Evolutionary conservation across 2,329 filamentous ascomycete species (phyloP).

Genomic region (Epichloe brachyelytri): DNA sequence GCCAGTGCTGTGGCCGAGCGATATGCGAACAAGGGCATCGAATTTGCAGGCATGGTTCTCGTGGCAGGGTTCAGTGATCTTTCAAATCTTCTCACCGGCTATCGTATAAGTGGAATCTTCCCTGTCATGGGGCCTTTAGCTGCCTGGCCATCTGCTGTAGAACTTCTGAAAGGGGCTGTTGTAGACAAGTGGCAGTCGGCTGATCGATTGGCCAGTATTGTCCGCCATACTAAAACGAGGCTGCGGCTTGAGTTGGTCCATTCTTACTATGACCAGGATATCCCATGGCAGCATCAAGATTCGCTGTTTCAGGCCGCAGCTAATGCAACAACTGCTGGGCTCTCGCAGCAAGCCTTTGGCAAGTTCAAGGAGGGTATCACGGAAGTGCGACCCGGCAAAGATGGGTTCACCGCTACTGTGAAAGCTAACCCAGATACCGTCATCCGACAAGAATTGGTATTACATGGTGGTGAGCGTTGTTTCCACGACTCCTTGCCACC

Average conservation of each 20-base stretch:
- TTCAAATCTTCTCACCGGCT: constrained; percentile 59
- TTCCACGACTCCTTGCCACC: not conserved
- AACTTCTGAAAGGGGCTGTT: constrained; percentile 47
- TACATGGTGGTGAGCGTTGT: constrained; percentile 36
- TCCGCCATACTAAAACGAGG: constrained; percentile 35
- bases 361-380: constrained; percentile 34
- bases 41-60: constrained; percentile 70
- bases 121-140: constrained; percentile 68
- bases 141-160: constrained; percentile 50
- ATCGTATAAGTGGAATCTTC: constrained; percentile 64
- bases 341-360: constrained; percentile 26
- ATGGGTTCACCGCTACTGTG: constrained; percentile 36
- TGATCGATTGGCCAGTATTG: constrained; percentile 47
- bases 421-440: constrained; percentile 30
- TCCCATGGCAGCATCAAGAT: constrained; percentile 60
- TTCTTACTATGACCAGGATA: constrained; percentile 69
- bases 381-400: constrained; percentile 25
- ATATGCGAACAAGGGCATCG: constrained; percentile 45
- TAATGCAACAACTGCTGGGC: constrained; percentile 30
- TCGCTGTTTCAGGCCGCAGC: constrained; percentile 48
- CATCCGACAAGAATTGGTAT: constrained; percentile 41
- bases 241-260: constrained; percentile 65
- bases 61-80: constrained; percentile 70
- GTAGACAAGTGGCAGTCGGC: constrained; percentile 74
- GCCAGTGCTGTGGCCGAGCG: constrained; percentile 60